Conservation (phyloP, 169 alveolate genomes). For the Cryptosporidium bovis region DNA sequence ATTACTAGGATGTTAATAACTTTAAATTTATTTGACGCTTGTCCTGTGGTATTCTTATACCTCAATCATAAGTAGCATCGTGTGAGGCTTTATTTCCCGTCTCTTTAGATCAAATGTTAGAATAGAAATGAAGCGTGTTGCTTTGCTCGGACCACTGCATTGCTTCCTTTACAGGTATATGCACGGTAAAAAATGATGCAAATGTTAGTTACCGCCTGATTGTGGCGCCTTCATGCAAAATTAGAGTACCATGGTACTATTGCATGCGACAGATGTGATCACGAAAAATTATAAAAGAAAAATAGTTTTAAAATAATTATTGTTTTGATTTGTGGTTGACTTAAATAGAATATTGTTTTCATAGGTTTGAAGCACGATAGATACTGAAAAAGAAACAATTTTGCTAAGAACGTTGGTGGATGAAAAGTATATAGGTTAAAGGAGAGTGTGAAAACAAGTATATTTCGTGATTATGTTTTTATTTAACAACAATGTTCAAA, state of each 20-base stretch:
- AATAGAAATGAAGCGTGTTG: too few relatives aligned
- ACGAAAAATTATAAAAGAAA: not conserved
- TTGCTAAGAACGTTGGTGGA: too few relatives aligned
- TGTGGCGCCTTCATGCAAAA: slow-evolving; percentile 61
- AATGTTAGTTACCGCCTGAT: not conserved
- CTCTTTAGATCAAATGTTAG: too few relatives aligned
- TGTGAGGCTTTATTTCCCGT: too few relatives aligned
- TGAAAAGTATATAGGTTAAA: not conserved
- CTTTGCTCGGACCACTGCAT: not conserved
- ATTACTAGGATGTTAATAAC: not conserved
- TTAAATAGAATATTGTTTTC: too few relatives aligned
- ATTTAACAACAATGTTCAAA: slow-evolving; percentile 13
- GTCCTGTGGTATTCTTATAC: too few relatives aligned
- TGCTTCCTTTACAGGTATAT: not conserved
- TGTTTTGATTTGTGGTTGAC: not conserved
- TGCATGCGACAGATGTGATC: slow-evolving; percentile 19
- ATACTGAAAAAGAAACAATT: not conserved
- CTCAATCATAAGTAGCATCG: too few relatives aligned
- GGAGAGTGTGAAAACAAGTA: not conserved
- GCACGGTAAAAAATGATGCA: not conserved
- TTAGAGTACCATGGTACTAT: slow-evolving; percentile 61
- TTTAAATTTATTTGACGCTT: not conserved
- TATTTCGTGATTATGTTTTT: slow-evolving; percentile 7
- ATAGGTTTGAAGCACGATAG: not conserved
- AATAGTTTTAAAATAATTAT: not conserved